Conservation (phyloP, 805 yeast genomes). For the Pichia deserticola region DNA sequence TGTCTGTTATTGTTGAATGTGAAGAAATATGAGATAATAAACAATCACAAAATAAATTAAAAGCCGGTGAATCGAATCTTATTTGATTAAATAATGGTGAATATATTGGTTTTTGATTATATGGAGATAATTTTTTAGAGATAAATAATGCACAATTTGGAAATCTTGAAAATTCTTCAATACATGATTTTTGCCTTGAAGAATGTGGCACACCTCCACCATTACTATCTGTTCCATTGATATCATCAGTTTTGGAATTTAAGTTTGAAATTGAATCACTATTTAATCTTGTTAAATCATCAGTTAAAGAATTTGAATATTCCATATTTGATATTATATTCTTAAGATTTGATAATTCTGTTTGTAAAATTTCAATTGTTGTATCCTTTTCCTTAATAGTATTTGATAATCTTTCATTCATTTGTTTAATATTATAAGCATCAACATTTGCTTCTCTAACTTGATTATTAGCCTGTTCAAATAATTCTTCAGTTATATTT, state of each 20-base stretch:
- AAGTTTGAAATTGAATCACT: too few species aligned
- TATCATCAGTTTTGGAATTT: too few species aligned
- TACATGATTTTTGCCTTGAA: not conserved
- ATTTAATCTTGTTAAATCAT: not conserved
- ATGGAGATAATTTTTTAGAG: constrained; percentile 13
- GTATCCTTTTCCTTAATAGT: constrained; percentile 63
- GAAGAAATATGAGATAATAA: constrained; percentile 15
- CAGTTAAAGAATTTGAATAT: not conserved
- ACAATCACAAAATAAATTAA: constrained; percentile 38
- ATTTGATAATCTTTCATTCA: constrained; percentile 46
- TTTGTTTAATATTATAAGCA: constrained; percentile 49
- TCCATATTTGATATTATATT: constrained; percentile 40
- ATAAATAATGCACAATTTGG: constrained; percentile 15
- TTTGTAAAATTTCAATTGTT: constrained; percentile 55
- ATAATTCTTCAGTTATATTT: constrained; percentile 67
- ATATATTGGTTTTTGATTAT: constrained; percentile 21
- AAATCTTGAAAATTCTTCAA: not conserved
- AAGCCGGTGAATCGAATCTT: constrained; percentile 39
- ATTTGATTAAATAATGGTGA: constrained; percentile 27
- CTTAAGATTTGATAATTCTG: constrained; percentile 63
- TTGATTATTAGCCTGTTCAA: constrained; percentile 80
- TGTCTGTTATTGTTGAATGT: not conserved
- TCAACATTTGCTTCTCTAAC: constrained; percentile 72
- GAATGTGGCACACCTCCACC: not conserved
- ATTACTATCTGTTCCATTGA: too few species aligned